Base-by-base conservation (phyloP, 768 basidiomycete species). In the Termitomyces sp. region DNA sequence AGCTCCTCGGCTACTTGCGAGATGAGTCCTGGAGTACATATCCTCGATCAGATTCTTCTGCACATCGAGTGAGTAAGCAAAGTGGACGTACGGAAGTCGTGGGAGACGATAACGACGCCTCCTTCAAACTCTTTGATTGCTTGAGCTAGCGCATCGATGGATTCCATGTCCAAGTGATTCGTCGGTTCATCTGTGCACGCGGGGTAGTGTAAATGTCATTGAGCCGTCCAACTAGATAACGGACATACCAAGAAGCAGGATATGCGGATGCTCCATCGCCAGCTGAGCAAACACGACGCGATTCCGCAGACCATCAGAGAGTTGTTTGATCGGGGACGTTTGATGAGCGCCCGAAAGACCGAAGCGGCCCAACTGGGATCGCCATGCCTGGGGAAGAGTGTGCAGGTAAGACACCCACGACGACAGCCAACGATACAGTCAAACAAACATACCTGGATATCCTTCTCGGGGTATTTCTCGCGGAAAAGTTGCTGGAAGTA, bases 91-190 rank as follows among this genome's bases (percentile, higher is more conserved):
- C 96, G 91, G 89, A 99, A 99, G 73, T 99, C 96, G 77, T 98
- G 97, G 45, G 95, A 98, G 60, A 99, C 97, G 68, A 99, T 98
- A 63, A 98, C 97, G 38, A 99, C 97, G 64, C 97, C 96, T 56
- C 97, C 97, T 66, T 91, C 89, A 69, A 92, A 99, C 66, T 91
- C 91, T 71, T 96, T 97, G 80, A 99, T 98, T 47, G 97, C 96
- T 23, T 72, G 70, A 7, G 97, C 97, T 45, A 99, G 83, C 1
- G 97, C 96, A 68, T 98, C 96, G 70, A 99, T 99, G 27, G 93
- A 95, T 60, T 83, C 88, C 96, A 97, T 96, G 69, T 97, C 94
- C 81, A 97, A 83, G 72, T 98, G 94, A 70, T 97, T 98, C 38
- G 94, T 98, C 48, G 95, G 94, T 72, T 96, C 93, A 69, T 95